Evolutionary conservation across 2,329 filamentous ascomycete species (phyloP).

Genomic region (Sporothrix brasiliensis): DNA sequence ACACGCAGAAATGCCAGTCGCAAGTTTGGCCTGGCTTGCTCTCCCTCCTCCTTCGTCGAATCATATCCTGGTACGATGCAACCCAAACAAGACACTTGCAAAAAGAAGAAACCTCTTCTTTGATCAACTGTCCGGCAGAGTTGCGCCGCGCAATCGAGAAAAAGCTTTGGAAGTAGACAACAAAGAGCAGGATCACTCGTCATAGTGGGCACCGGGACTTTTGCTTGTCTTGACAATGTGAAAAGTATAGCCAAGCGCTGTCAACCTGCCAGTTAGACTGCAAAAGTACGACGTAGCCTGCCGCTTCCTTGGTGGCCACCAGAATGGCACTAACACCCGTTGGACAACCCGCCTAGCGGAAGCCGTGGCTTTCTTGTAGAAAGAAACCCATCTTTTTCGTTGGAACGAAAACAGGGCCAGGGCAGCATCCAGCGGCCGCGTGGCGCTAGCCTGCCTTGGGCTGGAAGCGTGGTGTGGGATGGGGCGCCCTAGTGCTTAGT

Average conservation of each 20-base stretch:
- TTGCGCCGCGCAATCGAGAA: neutral
- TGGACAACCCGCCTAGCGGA: constrained; percentile 27
- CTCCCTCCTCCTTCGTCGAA: constrained; percentile 27
- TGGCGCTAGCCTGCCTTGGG: constrained; percentile 29
- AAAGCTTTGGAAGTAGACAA: neutral
- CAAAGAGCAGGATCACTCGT: neutral
- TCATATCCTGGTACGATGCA: constrained; percentile 31
- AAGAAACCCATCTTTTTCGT: neutral
- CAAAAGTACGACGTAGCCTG: neutral
- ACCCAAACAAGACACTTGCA: constrained; percentile 25
- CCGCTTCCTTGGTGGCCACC: constrained; percentile 3
- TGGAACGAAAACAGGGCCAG: neutral
- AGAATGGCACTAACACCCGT: constrained; percentile 27
- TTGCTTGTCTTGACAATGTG: neutral
- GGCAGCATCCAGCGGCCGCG: constrained; percentile 26
- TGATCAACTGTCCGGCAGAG: neutral
- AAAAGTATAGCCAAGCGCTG: neutral
- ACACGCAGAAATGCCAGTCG: constrained; percentile 1
- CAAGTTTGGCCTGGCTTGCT: constrained; percentile 10
- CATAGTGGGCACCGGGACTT: neutral
- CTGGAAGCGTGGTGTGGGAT: constrained; percentile 29
- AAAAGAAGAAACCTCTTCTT: neutral
- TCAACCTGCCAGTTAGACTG: constrained; percentile 21
- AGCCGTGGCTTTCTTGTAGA: constrained; percentile 10
- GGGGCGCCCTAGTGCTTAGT: constrained; percentile 43